A percentile compares a stretch with the other conserved stretches of the same genome.
Conservation (phyloP, 352 stramenopile species). For the Pythium phragmitis region DNA sequence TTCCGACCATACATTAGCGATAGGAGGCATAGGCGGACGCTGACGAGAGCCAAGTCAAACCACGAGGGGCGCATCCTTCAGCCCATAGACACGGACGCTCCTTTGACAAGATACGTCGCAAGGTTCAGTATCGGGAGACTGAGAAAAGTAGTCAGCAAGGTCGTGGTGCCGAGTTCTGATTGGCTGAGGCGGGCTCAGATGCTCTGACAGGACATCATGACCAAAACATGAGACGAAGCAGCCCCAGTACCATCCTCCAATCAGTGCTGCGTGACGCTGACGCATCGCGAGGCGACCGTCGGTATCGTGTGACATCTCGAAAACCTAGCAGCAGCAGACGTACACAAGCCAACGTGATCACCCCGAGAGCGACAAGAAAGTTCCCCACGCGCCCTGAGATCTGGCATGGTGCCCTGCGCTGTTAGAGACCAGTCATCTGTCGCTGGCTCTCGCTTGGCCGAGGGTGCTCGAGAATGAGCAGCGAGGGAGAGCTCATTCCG, state of each 20-base stretch:
- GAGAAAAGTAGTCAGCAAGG: too few species aligned
- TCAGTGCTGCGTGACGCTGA: conserved; percentile 5
- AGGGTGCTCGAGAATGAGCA: not conserved
- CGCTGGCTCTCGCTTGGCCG: not conserved
- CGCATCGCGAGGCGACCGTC: conserved; percentile 5
- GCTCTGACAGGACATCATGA: too few species aligned
- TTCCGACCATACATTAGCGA: too few species aligned
- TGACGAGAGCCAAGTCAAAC: too few species aligned
- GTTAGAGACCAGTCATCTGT: not conserved
- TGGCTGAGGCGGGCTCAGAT: not conserved
- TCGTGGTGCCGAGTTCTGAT: conserved; percentile 7
- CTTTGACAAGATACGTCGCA: too few species aligned
- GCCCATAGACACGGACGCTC: too few species aligned
- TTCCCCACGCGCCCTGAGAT: conserved; percentile 5
- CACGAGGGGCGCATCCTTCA: too few species aligned
- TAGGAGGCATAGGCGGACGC: too few species aligned
- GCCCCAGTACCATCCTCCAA: not conserved
- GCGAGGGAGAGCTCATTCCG: conserved; percentile 7
- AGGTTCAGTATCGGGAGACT: too few species aligned
- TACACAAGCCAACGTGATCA: too few species aligned
- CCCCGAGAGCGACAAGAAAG: conserved; percentile 7
- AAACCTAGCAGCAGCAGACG: not conserved
- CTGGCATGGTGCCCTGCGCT: not conserved
- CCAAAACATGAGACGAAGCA: conserved; percentile 22
- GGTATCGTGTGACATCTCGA: conserved; percentile 1